Evolutionary conservation across 176 grass and related monocot genomes (phyloP), one percentile per base, ranked within the genome.

Genomic region (Zea luxurians): DNA sequence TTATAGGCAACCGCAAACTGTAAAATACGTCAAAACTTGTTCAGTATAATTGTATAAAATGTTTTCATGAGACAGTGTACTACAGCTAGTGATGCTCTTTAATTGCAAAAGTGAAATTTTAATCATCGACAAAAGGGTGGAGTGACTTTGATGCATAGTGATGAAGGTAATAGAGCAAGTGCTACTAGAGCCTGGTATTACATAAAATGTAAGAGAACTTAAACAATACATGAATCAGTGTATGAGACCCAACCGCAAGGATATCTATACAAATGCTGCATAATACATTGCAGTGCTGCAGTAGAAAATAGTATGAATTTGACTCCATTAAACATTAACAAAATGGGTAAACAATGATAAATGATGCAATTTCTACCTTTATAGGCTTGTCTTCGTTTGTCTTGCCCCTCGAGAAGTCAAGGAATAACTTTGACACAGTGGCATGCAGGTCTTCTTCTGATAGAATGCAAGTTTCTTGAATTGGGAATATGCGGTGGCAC

Each of bases 1-100:
- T 90, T 95, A 83, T 92, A 95, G 15, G 88, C 92, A 76, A 95
- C 96, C 78, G 96, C 96, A 57, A 98, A 98, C 90, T 98, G 84
- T 59, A 88, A 60, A 55, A 75, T 60, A 68, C 21, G 72, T 66
- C 67, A 69, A 68, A 73, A 68, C 49, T 83, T 64, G 48, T 42
- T 84, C 6, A 27, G 17, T 75, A 81, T 44, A 37, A 68, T 4
- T 17, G 17, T 75, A 81, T 44, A 37, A 68, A 69, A 77, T 70
- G 53, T 82, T 87, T 82, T 49, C 74, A 66, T 58, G 42, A 66
- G 34, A 77, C 40, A 50, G 2, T 73, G 35, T 20, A 48, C 37
- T 58, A 42, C 37, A 43, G 18, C 8, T 35, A 65, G 9, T 34
- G 2, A n/a, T 2, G 69, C 34, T 83, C 10, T 79, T 79, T 16